Base-by-base conservation (phyloP, 306 rosid species). In the Chamaecrista fasciculata region DNA sequence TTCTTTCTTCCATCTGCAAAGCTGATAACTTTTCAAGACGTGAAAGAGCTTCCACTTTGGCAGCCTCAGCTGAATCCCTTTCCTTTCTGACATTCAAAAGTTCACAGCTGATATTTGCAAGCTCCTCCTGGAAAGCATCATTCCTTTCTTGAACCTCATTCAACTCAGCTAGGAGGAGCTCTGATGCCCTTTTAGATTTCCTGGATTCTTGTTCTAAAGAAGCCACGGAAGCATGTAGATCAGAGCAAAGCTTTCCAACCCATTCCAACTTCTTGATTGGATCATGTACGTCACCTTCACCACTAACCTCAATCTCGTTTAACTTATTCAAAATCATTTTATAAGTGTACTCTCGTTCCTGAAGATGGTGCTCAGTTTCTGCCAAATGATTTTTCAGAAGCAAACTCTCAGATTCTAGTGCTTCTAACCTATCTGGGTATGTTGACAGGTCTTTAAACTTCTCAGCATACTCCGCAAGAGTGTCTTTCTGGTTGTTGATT, bases 111-210 rank as follows among this genome's bases (percentile, higher is more conserved):
- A 79, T 77, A 67, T 85, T 85, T 50, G 81, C 86, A 3, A 88
- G 81, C 85, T 95, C 96, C 77, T 95, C 99, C 72, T 91, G 99
- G 66, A 95, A 86, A 86, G 76, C 67, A 64, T 95, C 99, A 80
- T 91, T 95, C 78, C 96, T 95, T 75, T 91, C 97, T 85, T 91
- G 96, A 68, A 89, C 97, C 83, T 95, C 99, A 67, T 95, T 91
- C 86, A 95, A 46, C 74, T 95, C 99, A 44, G 95, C 95, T 82
- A 89, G 86, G 56, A 95, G 97, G 56, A 95, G 88, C 74, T 89
- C 92, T 24, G 97, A 83, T 73, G 97, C 91, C 80, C 96, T 87
- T 76, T 78, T 87, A 53, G 99, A 95, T 82, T 91, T 95, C 83
- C 78, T 80, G 3, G 82, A 81, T 72, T 85, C 95, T 78, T 89